Conservation (phyloP, 176 grass and related monocot species). For the Thinopyrum elongatum region DNA sequence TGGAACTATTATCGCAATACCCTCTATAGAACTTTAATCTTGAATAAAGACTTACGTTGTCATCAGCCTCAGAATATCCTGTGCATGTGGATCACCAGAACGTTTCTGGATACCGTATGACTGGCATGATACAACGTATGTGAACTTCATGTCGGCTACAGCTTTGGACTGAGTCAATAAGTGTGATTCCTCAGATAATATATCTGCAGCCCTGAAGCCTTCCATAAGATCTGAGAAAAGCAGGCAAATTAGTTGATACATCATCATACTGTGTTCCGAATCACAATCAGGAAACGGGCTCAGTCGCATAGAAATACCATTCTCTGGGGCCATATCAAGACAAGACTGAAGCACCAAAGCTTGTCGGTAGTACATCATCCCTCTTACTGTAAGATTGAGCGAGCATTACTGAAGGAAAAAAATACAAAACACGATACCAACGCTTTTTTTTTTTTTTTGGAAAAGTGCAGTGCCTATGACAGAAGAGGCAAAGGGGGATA, state of each 20-base stretch:
- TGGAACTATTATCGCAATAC: background rate
- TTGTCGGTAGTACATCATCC: conserved; percentile 99
- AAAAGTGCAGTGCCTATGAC: background rate
- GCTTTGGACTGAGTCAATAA: conserved; percentile 84
- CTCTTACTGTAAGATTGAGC: conserved; percentile 62
- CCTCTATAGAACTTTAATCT: background rate
- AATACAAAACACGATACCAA: background rate
- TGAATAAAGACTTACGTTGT: conserved; percentile 61
- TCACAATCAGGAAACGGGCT: conserved; percentile 22
- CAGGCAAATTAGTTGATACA: conserved; percentile 23
- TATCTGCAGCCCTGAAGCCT: conserved; percentile 76
- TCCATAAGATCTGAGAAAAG: conserved; percentile 78
- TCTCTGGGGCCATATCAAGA: conserved; percentile 90
- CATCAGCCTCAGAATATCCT: conserved; percentile 91
- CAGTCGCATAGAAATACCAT: conserved; percentile 45
- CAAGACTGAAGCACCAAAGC: conserved; percentile 96
- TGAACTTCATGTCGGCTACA: conserved; percentile 98
- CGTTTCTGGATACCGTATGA: conserved; percentile 99
- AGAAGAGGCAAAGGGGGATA: conserved; percentile 23
- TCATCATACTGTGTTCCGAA: background rate
- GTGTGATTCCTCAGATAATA: conserved; percentile 65
- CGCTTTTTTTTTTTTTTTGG: background rate
- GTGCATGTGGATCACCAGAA: conserved; percentile 57
- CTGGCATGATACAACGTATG: conserved; percentile 96
- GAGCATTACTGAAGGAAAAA: conserved; percentile 25